A percentile compares a stretch with the other conserved stretches of the same genome.
These are phyloP conservation scores for Cyberlindnera galapagoensis DNA, from an alignment of 805 yeast genomes.

Conservation along the genomic window DNA sequence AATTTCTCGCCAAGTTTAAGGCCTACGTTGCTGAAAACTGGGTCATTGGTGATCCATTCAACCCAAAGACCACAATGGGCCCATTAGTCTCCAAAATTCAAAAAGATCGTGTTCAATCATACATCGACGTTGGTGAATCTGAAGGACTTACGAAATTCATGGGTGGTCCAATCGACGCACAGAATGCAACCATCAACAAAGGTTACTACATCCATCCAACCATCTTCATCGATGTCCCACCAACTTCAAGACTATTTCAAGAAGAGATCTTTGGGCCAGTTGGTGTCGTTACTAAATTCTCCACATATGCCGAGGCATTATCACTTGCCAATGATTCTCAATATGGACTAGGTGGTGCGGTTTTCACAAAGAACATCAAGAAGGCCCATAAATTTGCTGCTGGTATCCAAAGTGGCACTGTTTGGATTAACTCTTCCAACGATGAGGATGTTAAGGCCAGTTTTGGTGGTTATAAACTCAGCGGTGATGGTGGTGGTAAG, in stretches of 20 bases:
- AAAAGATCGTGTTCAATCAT: slow-evolving; percentile 42
- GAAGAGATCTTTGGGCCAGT: slow-evolving; percentile 93
- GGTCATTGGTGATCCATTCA: slow-evolving; percentile 50
- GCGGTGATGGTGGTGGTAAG: slow-evolving; percentile 62
- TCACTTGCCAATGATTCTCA: slow-evolving; percentile 62
- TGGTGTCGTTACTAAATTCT: slow-evolving; percentile 59
- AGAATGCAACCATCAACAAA: slow-evolving; percentile 28
- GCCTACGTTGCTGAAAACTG: slow-evolving; percentile 35
- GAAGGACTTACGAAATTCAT: slow-evolving; percentile 42
- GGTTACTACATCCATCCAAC: slow-evolving; percentile 77
- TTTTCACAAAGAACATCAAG: slow-evolving; percentile 57
- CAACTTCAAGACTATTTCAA: slow-evolving; percentile 55
- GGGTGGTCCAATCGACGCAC: slow-evolving; percentile 25
- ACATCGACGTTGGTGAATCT: slow-evolving; percentile 37
- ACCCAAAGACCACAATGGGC: slow-evolving; percentile 42
- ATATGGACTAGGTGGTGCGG: slow-evolving; percentile 80
- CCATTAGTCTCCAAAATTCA: slow-evolving; percentile 57
- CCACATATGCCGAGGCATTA: slow-evolving; percentile 61
- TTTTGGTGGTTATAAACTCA: slow-evolving; percentile 74
- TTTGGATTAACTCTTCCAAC: slow-evolving; percentile 65
- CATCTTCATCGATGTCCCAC: slow-evolving; percentile 63
- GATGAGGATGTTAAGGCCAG: slow-evolving; percentile 62
- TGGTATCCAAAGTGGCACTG: slow-evolving; percentile 58
- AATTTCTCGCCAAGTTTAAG: slow-evolving; percentile 39
- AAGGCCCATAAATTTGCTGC: slow-evolving; percentile 60